A percentile compares a stretch with the other conserved stretches of the same genome.
These are phyloP conservation scores for Verticillium nubilum DNA, from an alignment of 2,329 filamentous ascomycete species.

Conservation along the genomic window DNA sequence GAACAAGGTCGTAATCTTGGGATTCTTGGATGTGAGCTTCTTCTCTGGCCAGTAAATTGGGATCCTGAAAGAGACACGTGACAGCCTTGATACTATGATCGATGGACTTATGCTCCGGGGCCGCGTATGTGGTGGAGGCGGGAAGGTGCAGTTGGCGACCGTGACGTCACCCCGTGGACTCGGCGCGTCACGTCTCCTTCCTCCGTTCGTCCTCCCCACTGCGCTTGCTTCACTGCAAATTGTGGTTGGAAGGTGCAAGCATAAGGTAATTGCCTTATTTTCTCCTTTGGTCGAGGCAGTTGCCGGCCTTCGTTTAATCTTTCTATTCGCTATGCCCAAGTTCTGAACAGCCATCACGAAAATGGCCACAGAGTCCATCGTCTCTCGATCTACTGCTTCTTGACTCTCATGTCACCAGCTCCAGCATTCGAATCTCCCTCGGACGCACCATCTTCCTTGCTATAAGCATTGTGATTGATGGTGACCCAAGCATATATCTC, in stretches of 20 bases:
- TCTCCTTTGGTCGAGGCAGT: no score
- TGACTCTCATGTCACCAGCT: background rate
- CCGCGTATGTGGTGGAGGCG: background rate
- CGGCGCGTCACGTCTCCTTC: background rate
- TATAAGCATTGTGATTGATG: constrained; percentile 4
- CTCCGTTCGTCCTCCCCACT: background rate
- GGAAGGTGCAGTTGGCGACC: background rate
- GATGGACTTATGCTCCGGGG: background rate
- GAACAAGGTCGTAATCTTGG: background rate
- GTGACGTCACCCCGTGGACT: background rate
- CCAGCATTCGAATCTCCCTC: background rate
- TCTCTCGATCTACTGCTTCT: background rate
- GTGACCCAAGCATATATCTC: constrained; percentile 10
- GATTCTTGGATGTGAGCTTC: background rate
- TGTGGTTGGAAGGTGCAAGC: background rate
- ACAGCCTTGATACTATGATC: background rate
- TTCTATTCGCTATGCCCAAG: no score
- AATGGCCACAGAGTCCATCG: no score
- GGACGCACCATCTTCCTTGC: background rate
- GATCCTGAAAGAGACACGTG: background rate
- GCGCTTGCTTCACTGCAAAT: background rate
- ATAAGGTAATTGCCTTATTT: no score
- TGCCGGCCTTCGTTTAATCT: no score
- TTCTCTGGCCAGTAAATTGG: background rate
- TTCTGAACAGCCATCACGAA: no score